phyloP scores from a whole-genome alignment of 257 asterid genomes.

The Voacanga thouarsii region DNA sequence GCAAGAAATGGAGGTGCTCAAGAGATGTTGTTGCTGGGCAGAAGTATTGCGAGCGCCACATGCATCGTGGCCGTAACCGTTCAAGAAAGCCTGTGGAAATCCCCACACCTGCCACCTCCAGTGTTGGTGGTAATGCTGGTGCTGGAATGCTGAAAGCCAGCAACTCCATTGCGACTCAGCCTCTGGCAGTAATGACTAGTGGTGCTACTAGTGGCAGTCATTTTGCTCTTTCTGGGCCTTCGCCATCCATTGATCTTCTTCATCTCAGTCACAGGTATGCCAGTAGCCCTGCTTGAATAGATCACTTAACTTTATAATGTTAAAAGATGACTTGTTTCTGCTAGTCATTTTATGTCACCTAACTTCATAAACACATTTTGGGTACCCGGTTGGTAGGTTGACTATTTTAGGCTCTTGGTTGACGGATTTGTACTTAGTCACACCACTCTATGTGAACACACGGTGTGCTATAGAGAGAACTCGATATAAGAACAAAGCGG shows the following conservation, averaged over 20 bases:
- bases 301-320: neutral
- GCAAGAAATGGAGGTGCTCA: constrained; percentile 97
- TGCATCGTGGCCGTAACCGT: constrained; percentile 95
- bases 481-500: neutral
- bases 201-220: constrained; percentile 25
- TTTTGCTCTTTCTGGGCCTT: constrained; percentile 46
- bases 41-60: constrained; percentile 92
- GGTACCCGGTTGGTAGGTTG: neutral
- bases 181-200: constrained; percentile 3
- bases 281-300: neutral
- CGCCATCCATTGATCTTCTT: constrained; percentile 62
- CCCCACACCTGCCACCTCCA: constrained; percentile 45
- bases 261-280: constrained; percentile 62
- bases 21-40: constrained; percentile 83
- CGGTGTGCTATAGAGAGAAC: too few species aligned
- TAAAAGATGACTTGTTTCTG: neutral
- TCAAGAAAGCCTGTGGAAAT: constrained; percentile 99
- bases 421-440: neutral
- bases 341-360: neutral
- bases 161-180: constrained; percentile 11
- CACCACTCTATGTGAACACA: too few species aligned
- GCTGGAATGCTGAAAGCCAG: constrained; percentile 7
- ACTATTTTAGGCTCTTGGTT: neutral
- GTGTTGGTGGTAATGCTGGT: neutral
- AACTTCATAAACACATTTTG: neutral